phyloP scores from a whole-genome alignment of 1,139 yeast genomes.

The Nakaseomyces sp. region DNA sequence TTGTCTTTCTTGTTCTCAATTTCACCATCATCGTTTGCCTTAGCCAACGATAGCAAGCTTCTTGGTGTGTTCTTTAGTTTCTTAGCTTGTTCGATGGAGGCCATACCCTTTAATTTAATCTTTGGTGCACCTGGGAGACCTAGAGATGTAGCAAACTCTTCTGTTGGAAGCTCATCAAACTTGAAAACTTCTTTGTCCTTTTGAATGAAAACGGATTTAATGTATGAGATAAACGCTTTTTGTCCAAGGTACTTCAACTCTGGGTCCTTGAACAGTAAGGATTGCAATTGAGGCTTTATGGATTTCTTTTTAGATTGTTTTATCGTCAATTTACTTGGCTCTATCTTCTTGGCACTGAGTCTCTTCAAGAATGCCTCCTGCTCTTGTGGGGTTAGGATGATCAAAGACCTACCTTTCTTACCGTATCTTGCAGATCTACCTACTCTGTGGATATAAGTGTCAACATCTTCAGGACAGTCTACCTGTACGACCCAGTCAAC shows the following conservation, averaged over 20 bases:
- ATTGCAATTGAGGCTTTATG: conserved; percentile 77
- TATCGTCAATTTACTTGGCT: conserved; percentile 63
- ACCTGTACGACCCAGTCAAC: conserved; percentile 96
- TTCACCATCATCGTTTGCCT: conserved; percentile 64
- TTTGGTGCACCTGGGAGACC: conserved; percentile 97
- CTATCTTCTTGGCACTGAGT: conserved; percentile 54
- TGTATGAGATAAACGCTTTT: conserved; percentile 88
- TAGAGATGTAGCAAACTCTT: conserved; percentile 73
- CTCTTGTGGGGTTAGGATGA: conserved; percentile 79
- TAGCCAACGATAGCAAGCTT: conserved; percentile 48
- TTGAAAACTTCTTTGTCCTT: conserved; percentile 80
- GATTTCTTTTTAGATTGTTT: conserved; percentile 70
- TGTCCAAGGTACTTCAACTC: conserved; percentile 88
- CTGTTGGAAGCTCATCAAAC: conserved; percentile 67
- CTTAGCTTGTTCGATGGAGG: conserved; percentile 41
- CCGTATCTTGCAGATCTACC: conserved; percentile 96
- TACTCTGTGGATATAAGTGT: conserved; percentile 92
- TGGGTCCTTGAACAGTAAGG: conserved; percentile 85
- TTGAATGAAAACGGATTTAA: conserved; percentile 75
- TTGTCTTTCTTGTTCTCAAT: conserved; percentile 34
- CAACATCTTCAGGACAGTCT: conserved; percentile 93
- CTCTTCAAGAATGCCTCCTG: conserved; percentile 67
- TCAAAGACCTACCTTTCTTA: conserved; percentile 72
- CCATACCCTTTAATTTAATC: conserved; percentile 57
- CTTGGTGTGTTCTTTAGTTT: conserved; percentile 79